Evolutionary conservation across 1,284 basidiomycete genomes (phyloP), one percentile per base, ranked within the genome.

Genomic region (Ustilago xerochloae): DNA sequence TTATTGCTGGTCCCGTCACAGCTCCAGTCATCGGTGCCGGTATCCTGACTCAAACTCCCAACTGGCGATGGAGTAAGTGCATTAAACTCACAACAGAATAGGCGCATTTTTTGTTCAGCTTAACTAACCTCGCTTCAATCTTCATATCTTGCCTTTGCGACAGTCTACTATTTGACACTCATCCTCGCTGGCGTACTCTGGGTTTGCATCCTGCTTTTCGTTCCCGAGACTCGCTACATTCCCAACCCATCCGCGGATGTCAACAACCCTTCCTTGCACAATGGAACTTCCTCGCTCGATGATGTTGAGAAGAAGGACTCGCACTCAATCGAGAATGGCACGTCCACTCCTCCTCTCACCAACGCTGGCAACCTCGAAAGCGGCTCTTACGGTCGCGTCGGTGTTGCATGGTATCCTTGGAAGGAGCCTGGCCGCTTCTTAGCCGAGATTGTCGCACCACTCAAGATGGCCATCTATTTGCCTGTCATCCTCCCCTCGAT

Each of bases 171-270:
- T 77, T 63, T 85, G 57, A 68, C 71, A 54, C 63, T 84, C 13
- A 83, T 76, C 35, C 69, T 85, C 8, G 81, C 75, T 16, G 81
- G 78, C 6, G 51, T 78, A 2, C 77, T 81, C 24, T 62, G 81
- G 45, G 33, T 80, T 18, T 67, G 81, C 52, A 66, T 85, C 61
- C 45, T 82, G 24, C 66, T 82, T 51, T 58, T 85, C 46, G 79
- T 84, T 4, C 84, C 84, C 10, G 84, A 85, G 59, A 85, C 85
- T 0, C 75, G 81, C 22, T 85, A 84, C 82, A 76, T 62, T 32
- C 12, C 38, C 38, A 63, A 59, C 56, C n/a, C 35, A 2, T 15
- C 52, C 8, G 54, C 58, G 32, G 39, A 20, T 20, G 15, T 30
- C 15, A 20, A 12, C 15, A 30, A 28, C 24, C 26, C 41, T 43